phyloP scores from a whole-genome alignment of 2,329 filamentous ascomycete species.

The Fusarium sterilihyphosum region DNA sequence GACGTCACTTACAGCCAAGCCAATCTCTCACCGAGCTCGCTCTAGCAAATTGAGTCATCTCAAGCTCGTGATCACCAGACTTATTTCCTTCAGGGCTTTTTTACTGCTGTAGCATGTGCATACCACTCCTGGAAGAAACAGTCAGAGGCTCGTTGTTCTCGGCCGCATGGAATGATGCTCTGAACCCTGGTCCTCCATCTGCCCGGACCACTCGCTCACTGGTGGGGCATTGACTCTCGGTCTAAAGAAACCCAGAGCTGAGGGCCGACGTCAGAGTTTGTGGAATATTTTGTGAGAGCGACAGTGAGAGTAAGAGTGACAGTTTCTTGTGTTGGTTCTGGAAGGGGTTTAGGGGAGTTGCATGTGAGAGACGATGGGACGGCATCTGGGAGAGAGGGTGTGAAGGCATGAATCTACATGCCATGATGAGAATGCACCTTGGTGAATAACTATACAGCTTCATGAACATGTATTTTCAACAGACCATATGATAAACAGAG shows the following conservation, averaged over 20 bases:
- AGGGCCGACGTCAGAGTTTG: constrained; percentile 32
- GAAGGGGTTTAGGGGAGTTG: background rate
- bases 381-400: background rate
- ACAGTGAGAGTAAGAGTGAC: background rate
- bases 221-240: constrained; percentile 20
- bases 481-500: too few species aligned
- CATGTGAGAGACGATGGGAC: constrained; percentile 16
- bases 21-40: constrained; percentile 18
- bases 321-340: background rate
- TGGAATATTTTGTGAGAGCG: background rate
- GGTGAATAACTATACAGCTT: background rate
- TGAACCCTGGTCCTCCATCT: constrained; percentile 41
- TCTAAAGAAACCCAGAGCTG: constrained; percentile 3
- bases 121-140: background rate
- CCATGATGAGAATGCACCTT: background rate
- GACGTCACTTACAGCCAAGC: constrained; percentile 37
- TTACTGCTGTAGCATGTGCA: constrained; percentile 2
- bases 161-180: constrained; percentile 42
- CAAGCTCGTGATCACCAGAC: constrained; percentile 14
- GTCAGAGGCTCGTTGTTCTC: constrained; percentile 1
- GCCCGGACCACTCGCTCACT: constrained; percentile 34
- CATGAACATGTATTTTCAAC: background rate
- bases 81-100: background rate
- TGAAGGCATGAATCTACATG: constrained; percentile 2
- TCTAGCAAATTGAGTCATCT: constrained; percentile 2